Base-by-base conservation (phyloP, 106 monocot species). In the Triglochin maritima region DNA sequence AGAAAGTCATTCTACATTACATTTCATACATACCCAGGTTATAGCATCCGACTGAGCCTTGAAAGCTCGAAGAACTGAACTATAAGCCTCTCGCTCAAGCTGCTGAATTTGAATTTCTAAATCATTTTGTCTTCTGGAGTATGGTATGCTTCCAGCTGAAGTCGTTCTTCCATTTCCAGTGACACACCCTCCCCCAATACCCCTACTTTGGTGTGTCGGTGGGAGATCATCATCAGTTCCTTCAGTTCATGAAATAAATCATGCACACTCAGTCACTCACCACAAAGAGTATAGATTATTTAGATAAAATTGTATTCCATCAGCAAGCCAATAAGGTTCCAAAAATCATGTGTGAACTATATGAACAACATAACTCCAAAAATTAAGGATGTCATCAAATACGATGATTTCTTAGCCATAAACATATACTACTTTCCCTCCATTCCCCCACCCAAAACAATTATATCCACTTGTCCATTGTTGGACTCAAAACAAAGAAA, bases 141-240 rank as follows among this genome's bases (percentile, higher is more conserved):
- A 81, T 49, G 77, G 57, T 67, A 66, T 70, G 50, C 64, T 69
- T 56, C 48, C 70, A 55, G 70, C 49, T 50, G 69, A 58, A 67
- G 75, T 62, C 44, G 83, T 53, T 65, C 86, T 80, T 58, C 91
- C 88, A 82, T 98, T 98, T 11, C 91, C 88, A 70, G 75, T 69
- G 4, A 83, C 70, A 60, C 78, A 85, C 14, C 81, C 87, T 74
- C 80, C 83, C 72, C 79, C 75, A 41, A 73, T 71, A 68, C 76
- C 71, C 63, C 85, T 79, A 74, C 86, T 91, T 49, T 88, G 88
- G 76, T 90, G 91, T 46, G 86, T 57, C 59, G 91, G 91, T 43
- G 91, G 96, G 77, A 98, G 81, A 82, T 98, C 96, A 67, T 98
- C 91, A 69, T 91, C 96, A 46, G 96, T 96, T 72, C 90, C 95